These are phyloP conservation scores for Chlamydomonas asymmetrica DNA, from an alignment of 139 green algal genomes.

Conservation along the genomic window DNA sequence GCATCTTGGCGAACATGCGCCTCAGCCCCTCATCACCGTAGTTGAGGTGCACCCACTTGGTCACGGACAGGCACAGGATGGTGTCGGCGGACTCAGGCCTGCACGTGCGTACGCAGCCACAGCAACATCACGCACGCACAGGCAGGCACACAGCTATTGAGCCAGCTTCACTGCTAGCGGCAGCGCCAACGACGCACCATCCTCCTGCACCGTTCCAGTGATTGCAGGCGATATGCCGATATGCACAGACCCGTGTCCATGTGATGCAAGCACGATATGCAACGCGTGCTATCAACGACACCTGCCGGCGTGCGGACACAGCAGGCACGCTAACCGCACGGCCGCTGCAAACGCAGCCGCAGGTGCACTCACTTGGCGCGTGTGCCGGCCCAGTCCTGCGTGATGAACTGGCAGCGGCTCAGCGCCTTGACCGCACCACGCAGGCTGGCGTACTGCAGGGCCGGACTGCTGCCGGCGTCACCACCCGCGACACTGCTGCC, in stretches of 20 bases:
- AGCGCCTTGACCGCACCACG: constrained; percentile 24
- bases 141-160: too few species aligned
- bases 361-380: background rate
- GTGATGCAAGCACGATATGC: too few species aligned
- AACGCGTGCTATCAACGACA: too few species aligned
- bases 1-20: constrained; percentile 61
- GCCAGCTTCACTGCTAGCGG: too few species aligned
- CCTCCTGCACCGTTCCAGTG: too few species aligned
- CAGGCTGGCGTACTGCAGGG: constrained; percentile 10
- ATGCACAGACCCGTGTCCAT: too few species aligned
- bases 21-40: constrained; percentile 79
- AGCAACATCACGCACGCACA: too few species aligned
- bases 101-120: too few species aligned
- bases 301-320: background rate
- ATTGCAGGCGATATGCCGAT: too few species aligned
- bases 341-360: background rate
- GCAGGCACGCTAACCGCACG: background rate
- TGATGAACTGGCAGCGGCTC: constrained; percentile 16
- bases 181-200: too few species aligned
- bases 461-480: background rate
- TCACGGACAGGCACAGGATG: constrained; percentile 79
- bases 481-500: too few species aligned
- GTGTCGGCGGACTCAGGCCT: constrained; percentile 41
- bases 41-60: constrained; percentile 95
- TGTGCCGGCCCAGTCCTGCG: constrained; percentile 36